Evolutionary conservation across 192 early-diverging fungal genomes (phyloP).

Genomic region (Lobosporangium transversale): DNA sequence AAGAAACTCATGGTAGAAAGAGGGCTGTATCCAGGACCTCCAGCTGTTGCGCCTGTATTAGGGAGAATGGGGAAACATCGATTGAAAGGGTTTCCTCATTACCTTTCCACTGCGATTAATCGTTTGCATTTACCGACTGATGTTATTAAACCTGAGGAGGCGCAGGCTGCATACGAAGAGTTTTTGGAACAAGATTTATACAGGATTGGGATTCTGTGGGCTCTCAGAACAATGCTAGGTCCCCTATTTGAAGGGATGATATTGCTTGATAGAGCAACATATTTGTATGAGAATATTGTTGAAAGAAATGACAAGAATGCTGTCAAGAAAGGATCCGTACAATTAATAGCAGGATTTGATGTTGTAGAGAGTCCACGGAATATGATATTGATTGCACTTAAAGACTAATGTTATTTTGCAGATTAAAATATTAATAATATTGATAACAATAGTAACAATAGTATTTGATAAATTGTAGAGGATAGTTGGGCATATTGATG

Average conservation of each 20-base stretch:
- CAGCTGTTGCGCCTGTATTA: constrained; percentile 61
- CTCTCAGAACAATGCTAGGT: constrained; percentile 77
- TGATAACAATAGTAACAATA: not conserved
- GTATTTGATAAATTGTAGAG: constrained; percentile 6
- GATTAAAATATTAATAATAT: not conserved
- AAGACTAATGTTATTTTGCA: constrained; percentile 48
- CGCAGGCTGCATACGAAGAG: constrained; percentile 53
- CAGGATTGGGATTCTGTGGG: constrained; percentile 82
- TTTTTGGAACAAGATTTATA: constrained; percentile 41
- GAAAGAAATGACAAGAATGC: constrained; percentile 2
- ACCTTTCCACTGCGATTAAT: constrained; percentile 66
- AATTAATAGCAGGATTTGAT: constrained; percentile 73
- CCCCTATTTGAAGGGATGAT: constrained; percentile 82
- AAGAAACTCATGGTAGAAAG: constrained; percentile 68
- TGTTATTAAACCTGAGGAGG: constrained; percentile 50
- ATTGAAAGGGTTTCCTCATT: constrained; percentile 63
- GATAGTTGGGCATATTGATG: not conserved
- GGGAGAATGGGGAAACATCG: constrained; percentile 66
- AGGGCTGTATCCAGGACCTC: constrained; percentile 55
- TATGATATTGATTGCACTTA: constrained; percentile 67
- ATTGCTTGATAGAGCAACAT: constrained; percentile 78
- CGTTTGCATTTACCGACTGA: constrained; percentile 59
- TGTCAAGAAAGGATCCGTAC: constrained; percentile 36
- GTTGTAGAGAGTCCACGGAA: constrained; percentile 70
- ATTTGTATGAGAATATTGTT: constrained; percentile 63